phyloP scores from a whole-genome alignment of 1,139 yeast species.

The Saccharomyces pastorianus region DNA sequence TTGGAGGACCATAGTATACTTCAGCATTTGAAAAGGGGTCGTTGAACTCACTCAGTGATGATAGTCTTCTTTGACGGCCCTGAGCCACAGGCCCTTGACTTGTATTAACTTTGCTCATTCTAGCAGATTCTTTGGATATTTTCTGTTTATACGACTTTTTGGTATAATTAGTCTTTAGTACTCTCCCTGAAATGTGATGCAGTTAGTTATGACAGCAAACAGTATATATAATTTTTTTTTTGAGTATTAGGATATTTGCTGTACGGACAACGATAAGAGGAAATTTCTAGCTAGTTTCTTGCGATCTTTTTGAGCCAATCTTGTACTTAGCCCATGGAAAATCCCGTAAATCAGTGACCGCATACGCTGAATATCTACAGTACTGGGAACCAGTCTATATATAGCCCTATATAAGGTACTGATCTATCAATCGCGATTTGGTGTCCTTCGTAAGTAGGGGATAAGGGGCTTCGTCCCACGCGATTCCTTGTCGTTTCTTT shows the following conservation, averaged over 20 bases:
- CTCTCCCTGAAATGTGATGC: not conserved
- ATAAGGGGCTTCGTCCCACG: not conserved
- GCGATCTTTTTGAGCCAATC: not conserved
- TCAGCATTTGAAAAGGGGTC: slow-evolving; percentile 70
- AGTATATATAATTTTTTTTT: not conserved
- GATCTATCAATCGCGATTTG: not conserved
- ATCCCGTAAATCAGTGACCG: not conserved
- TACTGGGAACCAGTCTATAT: not conserved
- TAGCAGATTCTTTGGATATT: not conserved
- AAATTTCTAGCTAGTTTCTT: not conserved
- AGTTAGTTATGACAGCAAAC: not conserved
- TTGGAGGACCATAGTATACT: slow-evolving; percentile 58
- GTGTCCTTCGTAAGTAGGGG: not conserved
- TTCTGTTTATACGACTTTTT: not conserved
- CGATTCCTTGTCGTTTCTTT: not conserved
- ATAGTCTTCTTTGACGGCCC: slow-evolving; percentile 21
- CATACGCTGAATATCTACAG: not conserved
- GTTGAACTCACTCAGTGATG: slow-evolving; percentile 25
- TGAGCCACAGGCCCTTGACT: slow-evolving; percentile 2
- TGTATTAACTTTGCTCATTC: not conserved
- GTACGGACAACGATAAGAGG: not conserved
- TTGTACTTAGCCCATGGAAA: not conserved
- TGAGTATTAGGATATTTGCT: not conserved
- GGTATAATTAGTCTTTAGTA: not conserved
- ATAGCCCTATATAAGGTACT: not conserved